A percentile compares a stretch with the other conserved stretches of the same genome.
These are phyloP conservation scores for Boletales sp. DNA, from an alignment of 768 basidiomycete genomes.

Conservation along the genomic window DNA sequence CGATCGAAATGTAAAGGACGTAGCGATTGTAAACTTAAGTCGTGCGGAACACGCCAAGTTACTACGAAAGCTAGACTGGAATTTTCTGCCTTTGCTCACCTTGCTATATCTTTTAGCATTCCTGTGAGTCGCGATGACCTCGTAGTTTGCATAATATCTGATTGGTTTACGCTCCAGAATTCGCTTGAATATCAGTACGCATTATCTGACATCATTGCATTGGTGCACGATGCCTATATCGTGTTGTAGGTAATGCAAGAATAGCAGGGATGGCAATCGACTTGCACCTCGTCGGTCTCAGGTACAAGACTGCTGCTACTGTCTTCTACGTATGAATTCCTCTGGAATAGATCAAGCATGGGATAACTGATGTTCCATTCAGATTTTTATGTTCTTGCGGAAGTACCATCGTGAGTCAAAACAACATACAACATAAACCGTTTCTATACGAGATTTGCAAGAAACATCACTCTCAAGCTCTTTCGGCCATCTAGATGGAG, in stretches of 20 bases:
- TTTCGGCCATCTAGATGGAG: constrained; percentile 33
- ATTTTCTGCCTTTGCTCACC: not conserved
- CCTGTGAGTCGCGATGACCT: not conserved
- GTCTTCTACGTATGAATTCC: constrained; percentile 33
- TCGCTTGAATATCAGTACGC: not conserved
- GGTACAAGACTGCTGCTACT: constrained; percentile 37
- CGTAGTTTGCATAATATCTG: not conserved
- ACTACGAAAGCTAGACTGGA: not conserved
- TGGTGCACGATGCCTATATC: not conserved
- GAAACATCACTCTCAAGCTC: constrained; percentile 37
- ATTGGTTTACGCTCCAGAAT: not conserved
- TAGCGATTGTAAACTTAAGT: not conserved
- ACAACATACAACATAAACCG: not conserved
- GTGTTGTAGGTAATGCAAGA: too few species aligned
- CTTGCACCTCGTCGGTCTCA: constrained; percentile 32
- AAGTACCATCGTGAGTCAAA: constrained; percentile 36
- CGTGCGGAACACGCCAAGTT: not conserved
- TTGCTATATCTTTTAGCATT: constrained; percentile 1
- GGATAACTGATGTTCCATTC: not conserved
- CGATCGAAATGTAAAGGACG: too few species aligned
- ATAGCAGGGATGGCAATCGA: constrained; percentile 33
- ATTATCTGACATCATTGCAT: not conserved
- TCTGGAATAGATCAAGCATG: not conserved
- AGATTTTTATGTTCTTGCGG: constrained; percentile 36
- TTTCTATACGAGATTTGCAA: constrained; percentile 5